These are phyloP conservation scores for Macrolepiota albuminosa DNA, from an alignment of 768 basidiomycete genomes.

Conservation along the genomic window DNA sequence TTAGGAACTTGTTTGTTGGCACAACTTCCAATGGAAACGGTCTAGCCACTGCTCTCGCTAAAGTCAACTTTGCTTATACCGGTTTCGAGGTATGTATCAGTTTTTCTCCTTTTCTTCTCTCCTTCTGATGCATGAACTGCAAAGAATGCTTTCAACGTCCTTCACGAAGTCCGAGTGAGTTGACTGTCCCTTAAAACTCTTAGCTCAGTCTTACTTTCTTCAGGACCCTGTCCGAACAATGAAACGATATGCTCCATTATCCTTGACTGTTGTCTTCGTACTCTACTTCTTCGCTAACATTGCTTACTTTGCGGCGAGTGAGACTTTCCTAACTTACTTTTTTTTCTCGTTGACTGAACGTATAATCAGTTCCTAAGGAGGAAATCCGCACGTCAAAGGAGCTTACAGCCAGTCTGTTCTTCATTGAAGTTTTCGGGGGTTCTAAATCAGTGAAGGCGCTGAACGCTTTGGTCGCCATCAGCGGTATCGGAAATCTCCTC, in stretches of 20 bases:
- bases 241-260: conserved; percentile 39
- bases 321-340: neutral
- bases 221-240: conserved; percentile 40
- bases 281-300: conserved; percentile 46
- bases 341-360: neutral
- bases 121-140: neutral
- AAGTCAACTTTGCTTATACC: conserved; percentile 33
- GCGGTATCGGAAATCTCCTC: conserved; percentile 35
- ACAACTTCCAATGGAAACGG: conserved; percentile 47
- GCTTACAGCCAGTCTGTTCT: conserved; percentile 46
- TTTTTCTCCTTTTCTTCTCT: neutral
- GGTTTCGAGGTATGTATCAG: conserved; percentile 29
- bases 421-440: conserved; percentile 43
- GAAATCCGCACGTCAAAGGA: conserved; percentile 38
- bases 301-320: conserved; percentile 34
- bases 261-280: conserved; percentile 39
- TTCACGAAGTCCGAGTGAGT: conserved; percentile 35
- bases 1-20: conserved; percentile 52
- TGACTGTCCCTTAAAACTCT: neutral
- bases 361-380: conserved; percentile 35
- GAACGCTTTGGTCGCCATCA: conserved; percentile 33
- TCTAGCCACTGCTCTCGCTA: conserved; percentile 30
- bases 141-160: conserved; percentile 41
- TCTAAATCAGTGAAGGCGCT: conserved; percentile 29
- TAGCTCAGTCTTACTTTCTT: neutral